A percentile compares a stretch with the other conserved stretches of the same genome.
Evolutionary conservation across 169 alveolate genomes (phyloP).

Genomic region (Plasmodium malariae): DNA sequence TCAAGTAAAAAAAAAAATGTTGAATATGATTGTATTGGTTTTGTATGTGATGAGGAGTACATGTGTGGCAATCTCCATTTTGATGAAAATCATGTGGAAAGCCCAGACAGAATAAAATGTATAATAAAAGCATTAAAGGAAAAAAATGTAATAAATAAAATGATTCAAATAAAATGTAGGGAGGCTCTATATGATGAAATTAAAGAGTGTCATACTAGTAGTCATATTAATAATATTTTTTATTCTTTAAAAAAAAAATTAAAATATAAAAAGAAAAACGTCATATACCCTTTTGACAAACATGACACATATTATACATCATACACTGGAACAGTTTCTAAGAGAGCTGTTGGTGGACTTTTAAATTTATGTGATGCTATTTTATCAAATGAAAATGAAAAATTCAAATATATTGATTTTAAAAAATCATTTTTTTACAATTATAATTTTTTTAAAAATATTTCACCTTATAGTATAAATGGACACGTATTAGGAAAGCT

Average conservation of each 20-base stretch:
- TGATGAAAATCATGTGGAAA: constrained; percentile 55
- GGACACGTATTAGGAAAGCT: not conserved
- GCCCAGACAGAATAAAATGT: constrained; percentile 45
- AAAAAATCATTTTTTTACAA: constrained; percentile 51
- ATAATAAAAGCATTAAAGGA: constrained; percentile 53
- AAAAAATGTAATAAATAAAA: constrained; percentile 63
- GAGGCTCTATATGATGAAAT: constrained; percentile 62
- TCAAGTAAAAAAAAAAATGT: not conserved
- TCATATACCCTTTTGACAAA: constrained; percentile 63
- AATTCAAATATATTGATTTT: constrained; percentile 65
- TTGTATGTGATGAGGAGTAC: constrained; percentile 63
- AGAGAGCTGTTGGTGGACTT: constrained; percentile 81
- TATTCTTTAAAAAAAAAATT: constrained; percentile 43
- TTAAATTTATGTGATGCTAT: constrained; percentile 76
- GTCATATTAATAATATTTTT: constrained; percentile 56
- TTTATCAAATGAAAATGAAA: constrained; percentile 53
- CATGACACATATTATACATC: constrained; percentile 80
- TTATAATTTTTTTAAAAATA: constrained; percentile 47
- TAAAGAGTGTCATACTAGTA: constrained; percentile 52
- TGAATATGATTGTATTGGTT: constrained; percentile 69
- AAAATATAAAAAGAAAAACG: constrained; percentile 47
- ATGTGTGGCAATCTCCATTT: constrained; percentile 45
- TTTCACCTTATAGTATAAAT: not conserved
- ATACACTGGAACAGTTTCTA: constrained; percentile 79
- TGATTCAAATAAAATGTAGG: constrained; percentile 69